A percentile compares a stretch with the other conserved stretches of the same genome.
These are phyloP conservation scores for Leavenworthia alabamica DNA, from an alignment of 345 rosid species.

Conservation along the genomic window DNA sequence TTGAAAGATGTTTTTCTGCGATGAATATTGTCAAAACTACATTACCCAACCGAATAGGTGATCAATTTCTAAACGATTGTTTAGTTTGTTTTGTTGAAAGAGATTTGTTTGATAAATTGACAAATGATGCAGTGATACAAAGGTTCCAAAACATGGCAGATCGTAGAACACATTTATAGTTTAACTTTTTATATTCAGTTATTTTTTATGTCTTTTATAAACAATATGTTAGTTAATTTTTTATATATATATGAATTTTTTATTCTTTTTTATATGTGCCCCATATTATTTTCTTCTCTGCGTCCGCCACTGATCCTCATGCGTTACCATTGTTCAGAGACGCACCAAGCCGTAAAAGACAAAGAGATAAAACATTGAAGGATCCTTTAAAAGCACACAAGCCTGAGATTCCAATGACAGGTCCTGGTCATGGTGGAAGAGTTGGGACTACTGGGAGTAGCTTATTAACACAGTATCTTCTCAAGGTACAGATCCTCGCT, in stretches of 20 bases:
- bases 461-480: constrained; percentile 89
- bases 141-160: too few species aligned
- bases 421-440: constrained; percentile 97
- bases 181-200: too few species aligned
- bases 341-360: constrained; percentile 94
- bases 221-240: too few species aligned
- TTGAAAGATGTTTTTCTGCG: neutral
- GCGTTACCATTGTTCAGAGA: constrained; percentile 95
- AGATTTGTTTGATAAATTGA: neutral
- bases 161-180: too few species aligned
- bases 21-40: neutral
- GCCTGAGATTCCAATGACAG: constrained; percentile 87
- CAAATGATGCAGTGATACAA: neutral
- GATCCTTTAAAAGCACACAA: constrained; percentile 89
- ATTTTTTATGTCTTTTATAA: too few species aligned
- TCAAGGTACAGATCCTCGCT: constrained; percentile 48
- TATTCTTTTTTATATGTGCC: too few species aligned
- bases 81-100: neutral
- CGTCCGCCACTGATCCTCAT: too few species aligned
- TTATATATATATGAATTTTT: too few species aligned
- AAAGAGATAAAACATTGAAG: constrained; percentile 81
- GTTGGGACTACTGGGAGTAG: constrained; percentile 83
- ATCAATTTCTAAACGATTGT: neutral
- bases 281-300: too few species aligned
- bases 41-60: neutral